Percentiles rank a stretch among this genome's conserved stretches.
Evolutionary conservation across 176 grass and related monocot species (phyloP).

Genomic region (Poa pratensis): DNA sequence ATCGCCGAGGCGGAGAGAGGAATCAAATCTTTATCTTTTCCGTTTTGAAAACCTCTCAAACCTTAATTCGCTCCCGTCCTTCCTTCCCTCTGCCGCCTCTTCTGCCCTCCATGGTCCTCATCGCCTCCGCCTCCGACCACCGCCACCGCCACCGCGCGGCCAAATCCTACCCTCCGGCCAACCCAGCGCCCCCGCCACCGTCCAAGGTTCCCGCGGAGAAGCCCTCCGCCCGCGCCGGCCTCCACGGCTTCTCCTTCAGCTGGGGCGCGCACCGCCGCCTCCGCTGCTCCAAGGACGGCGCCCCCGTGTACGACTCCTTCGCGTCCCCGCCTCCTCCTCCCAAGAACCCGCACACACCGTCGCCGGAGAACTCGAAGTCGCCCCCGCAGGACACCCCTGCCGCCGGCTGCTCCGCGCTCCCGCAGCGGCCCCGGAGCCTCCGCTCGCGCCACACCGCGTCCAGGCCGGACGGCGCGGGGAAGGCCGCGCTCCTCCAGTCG

Average conservation of each 20-base stretch:
- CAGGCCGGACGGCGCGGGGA: not conserved
- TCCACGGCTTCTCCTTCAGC: slow-evolving; percentile 47
- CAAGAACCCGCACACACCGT: slow-evolving; percentile 27
- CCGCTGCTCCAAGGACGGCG: slow-evolving; percentile 46
- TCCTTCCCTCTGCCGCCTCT: not conserved
- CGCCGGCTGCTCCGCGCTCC: not conserved
- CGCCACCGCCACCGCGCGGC: not conserved
- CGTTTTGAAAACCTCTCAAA: slow-evolving; percentile 10
- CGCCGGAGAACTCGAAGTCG: slow-evolving; percentile 19
- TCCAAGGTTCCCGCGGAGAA: not conserved
- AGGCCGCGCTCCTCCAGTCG: not conserved
- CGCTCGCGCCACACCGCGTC: slow-evolving; percentile 19
- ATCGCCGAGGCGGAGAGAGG: not conserved
- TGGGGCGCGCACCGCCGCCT: slow-evolving; percentile 50
- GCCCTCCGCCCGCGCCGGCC: slow-evolving; percentile 14
- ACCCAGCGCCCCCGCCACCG: not conserved
- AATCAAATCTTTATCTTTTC: not conserved
- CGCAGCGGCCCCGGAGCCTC: slow-evolving; percentile 40
- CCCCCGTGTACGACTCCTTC: not conserved
- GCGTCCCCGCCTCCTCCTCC: slow-evolving; percentile 5
- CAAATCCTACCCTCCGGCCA: not conserved
- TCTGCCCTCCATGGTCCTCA: slow-evolving; percentile 42
- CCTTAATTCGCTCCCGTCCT: not conserved
- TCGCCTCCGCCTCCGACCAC: slow-evolving; percentile 37
- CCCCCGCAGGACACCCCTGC: not conserved